phyloP scores from a whole-genome alignment of 106 monocot genomes.

The Xerophyta viscosa region DNA sequence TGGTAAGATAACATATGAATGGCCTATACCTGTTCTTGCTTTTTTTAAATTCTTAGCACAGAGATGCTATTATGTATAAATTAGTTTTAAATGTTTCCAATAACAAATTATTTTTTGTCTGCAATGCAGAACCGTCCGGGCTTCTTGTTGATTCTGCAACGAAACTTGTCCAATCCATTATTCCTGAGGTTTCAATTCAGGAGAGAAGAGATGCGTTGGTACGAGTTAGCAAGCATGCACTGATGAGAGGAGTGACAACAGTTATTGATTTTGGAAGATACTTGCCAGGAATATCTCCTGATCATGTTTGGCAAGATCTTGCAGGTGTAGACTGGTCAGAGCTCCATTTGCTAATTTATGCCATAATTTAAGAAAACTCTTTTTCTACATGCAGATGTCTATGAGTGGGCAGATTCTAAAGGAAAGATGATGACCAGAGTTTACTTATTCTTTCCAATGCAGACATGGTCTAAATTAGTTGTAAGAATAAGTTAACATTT shows the following conservation, averaged over 20 bases:
- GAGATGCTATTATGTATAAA: no score
- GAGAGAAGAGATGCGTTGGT: constrained; percentile 69
- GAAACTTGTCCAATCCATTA: constrained; percentile 49
- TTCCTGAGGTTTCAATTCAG: constrained; percentile 59
- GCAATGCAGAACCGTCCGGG: constrained; percentile 71
- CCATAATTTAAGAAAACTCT: neutral
- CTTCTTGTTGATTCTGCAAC: constrained; percentile 87
- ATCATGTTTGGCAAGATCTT: constrained; percentile 78
- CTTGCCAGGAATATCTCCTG: constrained; percentile 53
- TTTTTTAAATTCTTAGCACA: no score
- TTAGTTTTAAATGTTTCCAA: no score
- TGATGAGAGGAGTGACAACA: constrained; percentile 77
- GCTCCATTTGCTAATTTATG: neutral
- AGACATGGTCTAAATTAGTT: constrained; percentile 61
- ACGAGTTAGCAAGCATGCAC: constrained; percentile 70
- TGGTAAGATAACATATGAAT: no score
- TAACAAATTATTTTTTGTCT: no score
- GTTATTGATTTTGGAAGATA: constrained; percentile 86
- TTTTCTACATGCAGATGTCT: constrained; percentile 46
- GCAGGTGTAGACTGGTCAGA: constrained; percentile 28
- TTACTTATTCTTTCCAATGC: constrained; percentile 85
- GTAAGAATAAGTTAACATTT: constrained; percentile 27
- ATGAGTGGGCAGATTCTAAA: constrained; percentile 73
- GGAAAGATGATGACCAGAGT: constrained; percentile 86
- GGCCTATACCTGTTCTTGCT: no score